Conservation (phyloP, 2,329 filamentous ascomycete genomes). For the Knoxdaviesia proteae region DNA sequence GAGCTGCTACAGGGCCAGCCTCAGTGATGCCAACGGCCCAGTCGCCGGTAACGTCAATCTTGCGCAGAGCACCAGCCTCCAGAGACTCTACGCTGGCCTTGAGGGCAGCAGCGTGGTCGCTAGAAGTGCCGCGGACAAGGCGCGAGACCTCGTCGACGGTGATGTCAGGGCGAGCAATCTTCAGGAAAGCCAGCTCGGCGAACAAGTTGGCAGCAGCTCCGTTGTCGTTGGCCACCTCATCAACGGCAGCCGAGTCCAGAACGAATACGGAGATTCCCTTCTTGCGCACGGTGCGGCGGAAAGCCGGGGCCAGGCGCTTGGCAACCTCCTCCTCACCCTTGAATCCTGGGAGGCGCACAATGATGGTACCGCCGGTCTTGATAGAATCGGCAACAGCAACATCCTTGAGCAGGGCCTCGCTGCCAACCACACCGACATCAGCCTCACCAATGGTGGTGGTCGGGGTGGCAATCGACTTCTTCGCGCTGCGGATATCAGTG, state of each 20-base stretch:
- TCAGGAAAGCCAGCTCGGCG: conserved; percentile 65
- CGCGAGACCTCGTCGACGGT: conserved; percentile 43
- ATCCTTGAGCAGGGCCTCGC: conserved; percentile 60
- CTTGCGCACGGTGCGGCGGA: conserved; percentile 51
- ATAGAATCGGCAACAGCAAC: conserved; percentile 53
- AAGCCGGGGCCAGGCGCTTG: conserved; percentile 53
- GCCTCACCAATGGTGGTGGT: conserved; percentile 56
- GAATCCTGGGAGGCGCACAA: conserved; percentile 56
- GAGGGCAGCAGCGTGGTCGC: conserved; percentile 2
- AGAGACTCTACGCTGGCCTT: conserved; percentile 3
- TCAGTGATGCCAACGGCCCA: conserved; percentile 36
- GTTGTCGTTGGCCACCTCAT: conserved; percentile 44
- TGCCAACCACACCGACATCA: conserved; percentile 58
- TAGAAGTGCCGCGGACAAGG: conserved; percentile 23
- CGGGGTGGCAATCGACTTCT: conserved; percentile 65
- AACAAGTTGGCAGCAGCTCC: conserved; percentile 43
- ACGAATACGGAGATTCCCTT: conserved; percentile 54
- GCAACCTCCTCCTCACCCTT: conserved; percentile 70
- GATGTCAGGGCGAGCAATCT: conserved; percentile 47
- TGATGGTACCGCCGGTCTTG: conserved; percentile 48
- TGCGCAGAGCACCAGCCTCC: conserved; percentile 42
- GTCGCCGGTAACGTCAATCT: conserved; percentile 54
- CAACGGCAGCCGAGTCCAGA: conserved; percentile 49
- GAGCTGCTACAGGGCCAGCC: conserved; percentile 28
- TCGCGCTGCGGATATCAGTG: conserved; percentile 67